Evolutionary conservation across 768 basidiomycete genomes (phyloP).

Genomic region (Podaxis carcinomalis): DNA sequence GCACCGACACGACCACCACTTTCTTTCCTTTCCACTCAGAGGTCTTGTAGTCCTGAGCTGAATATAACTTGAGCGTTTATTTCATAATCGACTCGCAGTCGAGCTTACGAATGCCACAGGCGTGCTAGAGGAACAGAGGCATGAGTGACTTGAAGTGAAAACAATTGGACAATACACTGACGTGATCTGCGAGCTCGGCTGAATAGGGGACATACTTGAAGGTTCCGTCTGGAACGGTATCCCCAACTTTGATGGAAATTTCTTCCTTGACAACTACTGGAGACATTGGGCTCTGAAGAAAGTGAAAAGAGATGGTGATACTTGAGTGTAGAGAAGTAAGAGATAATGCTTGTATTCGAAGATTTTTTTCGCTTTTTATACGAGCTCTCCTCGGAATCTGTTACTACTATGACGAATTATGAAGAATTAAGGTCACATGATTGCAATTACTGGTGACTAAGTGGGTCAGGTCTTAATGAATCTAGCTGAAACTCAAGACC

Average conservation of each 20-base stretch:
- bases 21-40: slow-evolving; percentile 78
- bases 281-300: slow-evolving; percentile 9
- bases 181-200: slow-evolving; percentile 57
- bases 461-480: too few relatives aligned
- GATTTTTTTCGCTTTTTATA: background rate
- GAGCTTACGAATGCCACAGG: slow-evolving; percentile 61
- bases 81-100: background rate
- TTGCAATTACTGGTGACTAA: background rate
- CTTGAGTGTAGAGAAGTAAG: background rate
- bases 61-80: background rate
- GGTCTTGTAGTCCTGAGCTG: slow-evolving; percentile 27
- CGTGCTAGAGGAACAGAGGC: slow-evolving; percentile 32
- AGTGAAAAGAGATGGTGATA: background rate
- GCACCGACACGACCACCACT: slow-evolving; percentile 74
- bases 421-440: background rate
- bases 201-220: slow-evolving; percentile 56
- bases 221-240: slow-evolving; percentile 33
- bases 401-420: background rate
- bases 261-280: slow-evolving; percentile 14
- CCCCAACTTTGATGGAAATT: slow-evolving; percentile 31
- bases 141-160: slow-evolving; percentile 12
- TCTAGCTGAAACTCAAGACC: background rate
- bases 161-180: slow-evolving; percentile 25
- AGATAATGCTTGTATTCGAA: background rate
- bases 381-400: background rate